phyloP scores from a whole-genome alignment of 2,329 filamentous ascomycete genomes.

The Akanthomyces uredinophilus region DNA sequence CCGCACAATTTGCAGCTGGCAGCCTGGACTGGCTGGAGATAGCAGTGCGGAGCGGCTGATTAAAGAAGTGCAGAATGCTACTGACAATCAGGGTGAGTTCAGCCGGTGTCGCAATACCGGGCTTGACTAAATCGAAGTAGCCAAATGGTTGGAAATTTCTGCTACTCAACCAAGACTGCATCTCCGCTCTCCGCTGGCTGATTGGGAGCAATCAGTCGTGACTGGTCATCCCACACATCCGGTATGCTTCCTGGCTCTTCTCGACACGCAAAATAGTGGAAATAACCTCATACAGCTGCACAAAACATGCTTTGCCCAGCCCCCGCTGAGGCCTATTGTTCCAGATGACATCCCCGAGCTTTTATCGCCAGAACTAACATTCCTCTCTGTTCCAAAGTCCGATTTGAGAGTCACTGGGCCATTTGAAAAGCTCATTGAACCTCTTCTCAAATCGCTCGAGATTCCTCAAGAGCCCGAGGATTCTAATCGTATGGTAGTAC shows the following conservation, averaged over 20 bases:
- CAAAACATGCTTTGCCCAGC: background rate
- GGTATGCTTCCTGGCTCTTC: background rate
- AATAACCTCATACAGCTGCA: background rate
- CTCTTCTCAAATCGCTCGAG: background rate
- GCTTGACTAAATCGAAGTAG: background rate
- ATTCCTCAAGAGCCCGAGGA: background rate
- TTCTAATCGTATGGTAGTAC: background rate
- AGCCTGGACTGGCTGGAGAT: background rate
- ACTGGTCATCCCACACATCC: background rate
- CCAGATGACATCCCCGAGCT: background rate
- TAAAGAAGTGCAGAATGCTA: background rate
- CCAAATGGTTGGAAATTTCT: background rate
- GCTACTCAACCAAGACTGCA: slow-evolving; percentile 1
- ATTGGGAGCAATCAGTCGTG: slow-evolving; percentile 2
- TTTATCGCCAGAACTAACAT: background rate
- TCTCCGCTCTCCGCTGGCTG: background rate
- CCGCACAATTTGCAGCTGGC: background rate
- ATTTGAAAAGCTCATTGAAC: background rate
- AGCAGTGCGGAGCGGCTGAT: background rate
- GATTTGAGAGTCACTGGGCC: background rate
- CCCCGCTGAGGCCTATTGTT: background rate
- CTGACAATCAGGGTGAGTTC: background rate
- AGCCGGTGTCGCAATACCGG: background rate
- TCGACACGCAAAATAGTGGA: background rate
- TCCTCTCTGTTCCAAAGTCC: background rate